Conservation (phyloP, 1,284 basidiomycete genomes). For the Wallemia mellicola region DNA sequence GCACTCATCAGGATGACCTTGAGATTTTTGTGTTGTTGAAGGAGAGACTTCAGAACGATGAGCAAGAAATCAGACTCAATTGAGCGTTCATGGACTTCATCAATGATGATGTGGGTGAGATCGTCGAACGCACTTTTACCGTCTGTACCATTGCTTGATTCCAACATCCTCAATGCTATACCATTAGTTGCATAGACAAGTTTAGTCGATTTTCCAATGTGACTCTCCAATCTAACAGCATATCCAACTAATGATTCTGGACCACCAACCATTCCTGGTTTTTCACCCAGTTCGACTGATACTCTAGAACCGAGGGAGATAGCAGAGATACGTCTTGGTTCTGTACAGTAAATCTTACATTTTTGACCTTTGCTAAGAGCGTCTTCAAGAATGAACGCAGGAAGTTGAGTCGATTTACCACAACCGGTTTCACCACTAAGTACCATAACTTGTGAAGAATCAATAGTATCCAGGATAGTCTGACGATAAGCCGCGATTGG, state of each 20-base stretch:
- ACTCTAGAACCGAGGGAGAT: slow-evolving; percentile 91
- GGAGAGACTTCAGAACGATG: slow-evolving; percentile 71
- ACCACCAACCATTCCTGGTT: slow-evolving; percentile 48
- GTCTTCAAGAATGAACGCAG: slow-evolving; percentile 78
- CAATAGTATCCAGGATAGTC: slow-evolving; percentile 39
- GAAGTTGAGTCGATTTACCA: slow-evolving; percentile 93
- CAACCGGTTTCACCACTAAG: slow-evolving; percentile 95
- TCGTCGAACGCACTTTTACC: slow-evolving; percentile 63
- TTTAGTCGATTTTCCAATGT: slow-evolving; percentile 41
- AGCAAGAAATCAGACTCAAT: slow-evolving; percentile 95
- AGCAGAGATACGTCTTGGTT: slow-evolving; percentile 85
- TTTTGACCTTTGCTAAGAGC: slow-evolving; percentile 46
- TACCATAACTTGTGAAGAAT: slow-evolving; percentile 59
- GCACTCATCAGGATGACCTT: slow-evolving; percentile 95
- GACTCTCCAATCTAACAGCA: slow-evolving; percentile 75
- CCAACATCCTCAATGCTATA: slow-evolving; percentile 87
- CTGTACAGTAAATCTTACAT: slow-evolving; percentile 86
- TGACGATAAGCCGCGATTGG: slow-evolving; percentile 68
- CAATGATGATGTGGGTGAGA: slow-evolving; percentile 52
- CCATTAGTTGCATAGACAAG: slow-evolving; percentile 45
- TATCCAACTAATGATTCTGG: slow-evolving; percentile 64
- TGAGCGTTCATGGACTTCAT: slow-evolving; percentile 78
- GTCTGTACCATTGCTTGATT: slow-evolving; percentile 33
- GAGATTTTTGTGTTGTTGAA: slow-evolving; percentile 47
- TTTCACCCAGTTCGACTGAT: slow-evolving; percentile 71